Conservation (phyloP, 306 rosid species). For the Luffa aegyptiaca region DNA sequence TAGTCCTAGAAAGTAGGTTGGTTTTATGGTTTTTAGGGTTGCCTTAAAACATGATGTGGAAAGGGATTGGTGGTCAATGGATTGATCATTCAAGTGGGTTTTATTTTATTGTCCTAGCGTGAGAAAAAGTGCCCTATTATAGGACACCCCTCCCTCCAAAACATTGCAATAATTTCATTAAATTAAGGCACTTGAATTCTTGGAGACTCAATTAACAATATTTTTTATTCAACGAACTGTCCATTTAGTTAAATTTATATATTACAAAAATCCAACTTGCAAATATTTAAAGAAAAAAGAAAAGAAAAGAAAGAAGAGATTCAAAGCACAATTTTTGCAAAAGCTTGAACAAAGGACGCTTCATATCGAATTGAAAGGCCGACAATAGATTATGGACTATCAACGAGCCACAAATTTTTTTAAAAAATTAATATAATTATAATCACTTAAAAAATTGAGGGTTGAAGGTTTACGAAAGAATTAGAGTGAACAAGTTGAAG, state of each 20-base stretch:
- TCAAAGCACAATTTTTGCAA: background rate
- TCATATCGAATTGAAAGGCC: background rate
- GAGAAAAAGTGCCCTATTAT: background rate
- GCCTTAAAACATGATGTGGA: background rate
- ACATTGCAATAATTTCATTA: background rate
- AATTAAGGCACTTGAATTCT: background rate
- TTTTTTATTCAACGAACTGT: background rate
- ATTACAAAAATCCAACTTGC: background rate
- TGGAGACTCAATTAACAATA: background rate
- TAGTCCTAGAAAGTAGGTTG: background rate
- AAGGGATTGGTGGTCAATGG: background rate
- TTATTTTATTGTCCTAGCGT: background rate
- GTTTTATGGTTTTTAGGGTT: background rate
- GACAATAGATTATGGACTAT: background rate
- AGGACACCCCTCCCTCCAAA: slow-evolving; percentile 2
- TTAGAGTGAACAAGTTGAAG: background rate
- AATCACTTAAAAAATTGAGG: background rate
- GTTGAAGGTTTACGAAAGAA: background rate
- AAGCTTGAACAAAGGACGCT: background rate
- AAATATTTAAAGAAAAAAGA: background rate
- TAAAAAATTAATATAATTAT: background rate
- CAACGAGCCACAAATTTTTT: background rate
- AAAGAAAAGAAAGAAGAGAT: background rate
- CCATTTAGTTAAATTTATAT: background rate
- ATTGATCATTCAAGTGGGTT: background rate